phyloP scores from a whole-genome alignment of 208 protist genomes.

The Leishmania mexicana region DNA sequence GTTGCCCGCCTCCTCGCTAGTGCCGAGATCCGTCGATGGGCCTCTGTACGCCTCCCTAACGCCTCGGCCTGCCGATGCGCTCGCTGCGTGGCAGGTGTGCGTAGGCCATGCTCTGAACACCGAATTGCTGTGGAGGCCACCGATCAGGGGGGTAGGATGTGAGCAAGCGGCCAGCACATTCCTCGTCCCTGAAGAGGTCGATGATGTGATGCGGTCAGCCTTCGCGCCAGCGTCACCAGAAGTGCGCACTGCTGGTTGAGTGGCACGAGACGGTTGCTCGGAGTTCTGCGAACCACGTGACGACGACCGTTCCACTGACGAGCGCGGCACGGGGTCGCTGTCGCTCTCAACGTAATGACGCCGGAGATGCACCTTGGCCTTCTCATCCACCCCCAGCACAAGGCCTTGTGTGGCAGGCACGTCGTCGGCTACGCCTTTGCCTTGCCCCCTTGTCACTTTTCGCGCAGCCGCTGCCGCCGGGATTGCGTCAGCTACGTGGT shows the following conservation, averaged over 20 bases:
- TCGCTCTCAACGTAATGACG: neutral
- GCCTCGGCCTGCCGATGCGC: neutral
- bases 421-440: too few species aligned
- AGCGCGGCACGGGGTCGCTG: neutral
- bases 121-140: slow-evolving; percentile 5
- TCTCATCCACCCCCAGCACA: neutral
- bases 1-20: neutral
- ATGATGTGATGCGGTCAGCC: neutral
- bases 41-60: neutral
- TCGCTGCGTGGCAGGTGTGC: neutral
- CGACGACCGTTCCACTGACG: neutral
- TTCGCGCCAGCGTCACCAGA: neutral
- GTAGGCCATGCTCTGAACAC: neutral
- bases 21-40: neutral
- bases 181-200: neutral
- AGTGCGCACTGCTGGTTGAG: neutral
- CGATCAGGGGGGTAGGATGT: neutral
- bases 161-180: neutral
- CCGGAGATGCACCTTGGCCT: neutral
- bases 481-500: neutral
- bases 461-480: neutral
- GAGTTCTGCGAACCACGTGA: neutral
- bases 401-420: neutral
- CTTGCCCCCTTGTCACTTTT: neutral
- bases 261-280: neutral